Conservation (phyloP, 1,284 basidiomycete species). For the Malassezia brasiliensis region DNA sequence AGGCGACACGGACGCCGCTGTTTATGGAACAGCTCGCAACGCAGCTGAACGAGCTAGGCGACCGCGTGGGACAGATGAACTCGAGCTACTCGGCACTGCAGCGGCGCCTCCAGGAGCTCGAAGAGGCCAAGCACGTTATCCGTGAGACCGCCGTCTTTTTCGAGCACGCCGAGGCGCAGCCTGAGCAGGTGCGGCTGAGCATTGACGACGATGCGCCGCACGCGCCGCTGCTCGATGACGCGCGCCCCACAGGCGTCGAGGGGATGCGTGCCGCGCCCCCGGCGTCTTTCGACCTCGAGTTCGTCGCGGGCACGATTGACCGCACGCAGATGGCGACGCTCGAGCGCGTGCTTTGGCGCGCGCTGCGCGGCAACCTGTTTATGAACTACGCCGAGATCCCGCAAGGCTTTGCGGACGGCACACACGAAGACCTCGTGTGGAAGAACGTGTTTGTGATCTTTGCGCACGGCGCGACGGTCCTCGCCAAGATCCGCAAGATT, state of each 20-base stretch:
- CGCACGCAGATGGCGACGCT: constrained; percentile 83
- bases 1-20: constrained; percentile 61
- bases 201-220: constrained; percentile 62
- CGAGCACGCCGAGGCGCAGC: constrained; percentile 72
- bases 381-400: constrained; percentile 95
- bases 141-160: constrained; percentile 95
- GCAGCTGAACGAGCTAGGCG: constrained; percentile 77
- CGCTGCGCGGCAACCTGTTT: constrained; percentile 93
- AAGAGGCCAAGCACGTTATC: constrained; percentile 82
- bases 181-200: constrained; percentile 71
- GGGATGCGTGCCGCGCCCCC: constrained; percentile 35
- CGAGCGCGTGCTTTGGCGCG: constrained; percentile 95
- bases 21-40: constrained; percentile 86
- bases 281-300: constrained; percentile 63
- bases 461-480: constrained; percentile 83
- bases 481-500: constrained; percentile 95
- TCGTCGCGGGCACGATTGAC: constrained; percentile 93
- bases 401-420: constrained; percentile 80
- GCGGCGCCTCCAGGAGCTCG: constrained; percentile 72
- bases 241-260: constrained; percentile 51
- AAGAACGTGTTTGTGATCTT: constrained; percentile 99
- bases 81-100: constrained; percentile 80
- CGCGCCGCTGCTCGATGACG: constrained; percentile 72
- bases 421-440: constrained; percentile 52
- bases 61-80: constrained; percentile 81